These are phyloP conservation scores for Aspergillus felis DNA, from an alignment of 2,329 filamentous ascomycete genomes.

Conservation along the genomic window DNA sequence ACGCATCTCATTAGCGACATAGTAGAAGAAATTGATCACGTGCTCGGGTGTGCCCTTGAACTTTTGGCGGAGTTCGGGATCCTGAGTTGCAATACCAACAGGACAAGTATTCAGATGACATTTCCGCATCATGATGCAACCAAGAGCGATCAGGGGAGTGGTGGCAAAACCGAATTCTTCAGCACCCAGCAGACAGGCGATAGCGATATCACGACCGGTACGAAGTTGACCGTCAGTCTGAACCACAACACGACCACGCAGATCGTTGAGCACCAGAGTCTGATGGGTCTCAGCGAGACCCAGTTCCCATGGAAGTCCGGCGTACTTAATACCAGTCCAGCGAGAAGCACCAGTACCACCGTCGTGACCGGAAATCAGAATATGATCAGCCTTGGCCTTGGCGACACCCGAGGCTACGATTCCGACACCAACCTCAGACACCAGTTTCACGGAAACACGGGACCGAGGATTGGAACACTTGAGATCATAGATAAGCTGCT, in stretches of 20 bases:
- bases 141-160: slow-evolving; percentile 91
- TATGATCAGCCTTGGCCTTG: slow-evolving; percentile 96
- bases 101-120: slow-evolving; percentile 69
- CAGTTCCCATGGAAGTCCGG: slow-evolving; percentile 92
- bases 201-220: slow-evolving; percentile 88
- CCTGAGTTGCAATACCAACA: slow-evolving; percentile 92
- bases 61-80: slow-evolving; percentile 90
- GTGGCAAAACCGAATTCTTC: slow-evolving; percentile 98
- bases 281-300: slow-evolving; percentile 97
- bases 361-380: slow-evolving; percentile 93
- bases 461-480: slow-evolving; percentile 94
- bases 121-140: slow-evolving; percentile 83
- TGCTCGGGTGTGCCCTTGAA: slow-evolving; percentile 91
- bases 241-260: slow-evolving; percentile 90
- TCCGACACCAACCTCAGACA: slow-evolving; percentile 94
- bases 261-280: slow-evolving; percentile 90
- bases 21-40: slow-evolving; percentile 99
- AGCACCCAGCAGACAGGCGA: slow-evolving; percentile 92
- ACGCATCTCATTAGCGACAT: slow-evolving; percentile 90
- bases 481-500: slow-evolving; percentile 95
- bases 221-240: slow-evolving; percentile 94
- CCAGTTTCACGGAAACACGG: slow-evolving; percentile 92
- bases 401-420: slow-evolving; percentile 97
- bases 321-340: slow-evolving; percentile 99
- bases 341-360: slow-evolving; percentile 93